These are phyloP conservation scores for Parmales sp. DNA, from an alignment of 108 stramenopile species.

Conservation along the genomic window DNA sequence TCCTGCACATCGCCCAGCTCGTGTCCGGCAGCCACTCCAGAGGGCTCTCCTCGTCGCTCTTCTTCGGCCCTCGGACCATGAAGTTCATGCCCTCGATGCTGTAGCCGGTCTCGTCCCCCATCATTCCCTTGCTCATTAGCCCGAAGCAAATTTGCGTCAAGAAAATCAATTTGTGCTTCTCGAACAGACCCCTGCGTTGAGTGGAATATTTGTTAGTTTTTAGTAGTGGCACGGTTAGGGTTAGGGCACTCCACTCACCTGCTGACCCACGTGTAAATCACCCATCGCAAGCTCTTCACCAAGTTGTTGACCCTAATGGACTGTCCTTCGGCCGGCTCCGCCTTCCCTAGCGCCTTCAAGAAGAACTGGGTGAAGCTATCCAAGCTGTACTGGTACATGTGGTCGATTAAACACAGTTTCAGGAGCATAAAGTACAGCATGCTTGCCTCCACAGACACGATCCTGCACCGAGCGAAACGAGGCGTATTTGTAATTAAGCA, in stretches of 20 bases:
- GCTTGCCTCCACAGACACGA: slow-evolving; percentile 26
- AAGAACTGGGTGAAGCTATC: slow-evolving; percentile 26
- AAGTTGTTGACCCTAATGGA: slow-evolving; percentile 15
- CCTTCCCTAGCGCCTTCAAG: slow-evolving; percentile 18
- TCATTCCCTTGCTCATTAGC: slow-evolving; percentile 13
- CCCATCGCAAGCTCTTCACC: slow-evolving; percentile 11
- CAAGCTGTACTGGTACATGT: slow-evolving; percentile 37
- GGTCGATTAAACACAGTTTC: slow-evolving; percentile 23
- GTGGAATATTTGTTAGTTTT: no score
- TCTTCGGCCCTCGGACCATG: slow-evolving; percentile 21
- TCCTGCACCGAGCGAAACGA: no score
- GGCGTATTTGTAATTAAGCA: no score
- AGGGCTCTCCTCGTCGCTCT: slow-evolving; percentile 21
- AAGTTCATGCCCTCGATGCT: slow-evolving; percentile 25
- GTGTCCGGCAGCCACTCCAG: slow-evolving; percentile 35
- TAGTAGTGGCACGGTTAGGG: no score
- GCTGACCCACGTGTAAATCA: slow-evolving; percentile 31
- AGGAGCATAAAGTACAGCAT: slow-evolving; percentile 35
- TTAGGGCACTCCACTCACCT: no score
- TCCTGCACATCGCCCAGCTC: not conserved
- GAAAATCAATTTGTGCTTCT: slow-evolving; percentile 28
- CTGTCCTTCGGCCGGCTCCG: not conserved
- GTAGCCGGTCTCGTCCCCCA: slow-evolving; percentile 13
- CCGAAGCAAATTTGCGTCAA: slow-evolving; percentile 22
- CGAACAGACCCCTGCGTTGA: slow-evolving; percentile 40